These are phyloP conservation scores for Mycena filopes DNA, from an alignment of 768 basidiomycete genomes.

Conservation along the genomic window DNA sequence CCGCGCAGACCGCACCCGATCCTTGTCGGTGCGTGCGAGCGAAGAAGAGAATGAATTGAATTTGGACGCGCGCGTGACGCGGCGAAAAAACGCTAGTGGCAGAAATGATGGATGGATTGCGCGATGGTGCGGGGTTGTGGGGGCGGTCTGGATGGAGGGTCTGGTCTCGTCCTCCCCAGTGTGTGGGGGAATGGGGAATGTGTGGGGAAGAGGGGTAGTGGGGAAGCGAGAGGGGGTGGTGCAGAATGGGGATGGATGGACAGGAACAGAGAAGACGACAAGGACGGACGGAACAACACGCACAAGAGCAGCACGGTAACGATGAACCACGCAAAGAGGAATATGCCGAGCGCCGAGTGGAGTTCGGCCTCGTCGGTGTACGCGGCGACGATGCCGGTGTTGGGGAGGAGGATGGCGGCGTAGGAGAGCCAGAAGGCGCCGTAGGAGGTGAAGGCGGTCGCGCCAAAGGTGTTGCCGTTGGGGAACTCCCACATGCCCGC, in stretches of 20 bases:
- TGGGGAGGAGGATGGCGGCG: constrained; percentile 77
- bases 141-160: no score
- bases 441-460: constrained; percentile 83
- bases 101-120: no score
- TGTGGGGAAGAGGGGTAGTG: neutral
- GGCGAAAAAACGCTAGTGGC: no score
- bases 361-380: constrained; percentile 56
- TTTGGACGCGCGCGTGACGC: no score
- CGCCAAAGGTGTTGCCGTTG: constrained; percentile 75
- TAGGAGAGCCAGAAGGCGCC: constrained; percentile 93
- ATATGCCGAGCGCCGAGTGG: constrained; percentile 73
- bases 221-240: neutral
- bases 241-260: neutral
- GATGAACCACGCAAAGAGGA: constrained; percentile 77
- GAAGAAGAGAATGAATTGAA: no score
- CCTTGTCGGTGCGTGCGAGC: no score
- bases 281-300: constrained; percentile 28
- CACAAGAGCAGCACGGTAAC: constrained; percentile 78
- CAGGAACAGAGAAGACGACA: neutral
- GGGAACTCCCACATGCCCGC: constrained; percentile 93
- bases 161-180: no score
- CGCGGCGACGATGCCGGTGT: constrained; percentile 67
- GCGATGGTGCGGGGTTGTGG: no score
- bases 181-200: no score
- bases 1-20: no score